A percentile compares a stretch with the other conserved stretches of the same genome.
Evolutionary conservation across 495 filamentous ascomycete species (phyloP).

Genomic region (Hamigera avellanea): DNA sequence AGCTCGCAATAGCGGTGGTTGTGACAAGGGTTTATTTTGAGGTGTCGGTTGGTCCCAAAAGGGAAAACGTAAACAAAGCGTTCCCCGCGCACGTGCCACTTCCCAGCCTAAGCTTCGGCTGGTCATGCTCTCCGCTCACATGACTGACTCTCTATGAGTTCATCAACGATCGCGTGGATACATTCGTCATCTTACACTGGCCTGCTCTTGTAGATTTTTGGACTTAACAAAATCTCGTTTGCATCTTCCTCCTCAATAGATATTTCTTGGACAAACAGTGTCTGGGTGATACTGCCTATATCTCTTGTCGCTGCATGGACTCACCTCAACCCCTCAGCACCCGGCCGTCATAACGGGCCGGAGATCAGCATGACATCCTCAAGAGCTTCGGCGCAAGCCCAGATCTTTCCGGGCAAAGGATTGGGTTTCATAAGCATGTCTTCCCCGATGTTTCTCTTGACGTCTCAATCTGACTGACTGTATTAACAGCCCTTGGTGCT

Average conservation of each 20-base stretch:
- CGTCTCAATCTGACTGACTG: neutral
- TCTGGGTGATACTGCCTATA: neutral
- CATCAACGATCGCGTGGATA: neutral
- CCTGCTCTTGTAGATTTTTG: too few relatives aligned
- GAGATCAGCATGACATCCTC: slow-evolving; percentile 34
- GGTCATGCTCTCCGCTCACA: slow-evolving; percentile 25
- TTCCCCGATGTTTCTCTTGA: too few relatives aligned
- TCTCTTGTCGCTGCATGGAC: neutral
- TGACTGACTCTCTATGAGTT: slow-evolving; percentile 13
- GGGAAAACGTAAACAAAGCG: slow-evolving; percentile 36
- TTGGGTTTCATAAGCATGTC: slow-evolving; percentile 66
- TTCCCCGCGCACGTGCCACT: slow-evolving; percentile 9
- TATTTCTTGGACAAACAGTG: too few relatives aligned
- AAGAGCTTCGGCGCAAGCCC: slow-evolving; percentile 37
- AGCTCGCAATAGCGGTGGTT: too few relatives aligned
- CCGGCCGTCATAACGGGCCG: slow-evolving; percentile 7
- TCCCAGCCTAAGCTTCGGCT: slow-evolving; percentile 2
- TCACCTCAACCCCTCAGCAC: slow-evolving; percentile 4
- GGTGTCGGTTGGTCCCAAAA: slow-evolving; percentile 13
- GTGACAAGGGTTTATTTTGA: too few relatives aligned
- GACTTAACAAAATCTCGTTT: too few relatives aligned
- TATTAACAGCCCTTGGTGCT: slow-evolving; percentile 59
- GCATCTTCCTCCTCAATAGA: too few relatives aligned
- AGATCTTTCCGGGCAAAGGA: slow-evolving; percentile 64
- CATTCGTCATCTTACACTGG: too few relatives aligned